phyloP scores from a whole-genome alignment of 192 early-diverging fungal genomes.

The Diversispora eburnea region DNA sequence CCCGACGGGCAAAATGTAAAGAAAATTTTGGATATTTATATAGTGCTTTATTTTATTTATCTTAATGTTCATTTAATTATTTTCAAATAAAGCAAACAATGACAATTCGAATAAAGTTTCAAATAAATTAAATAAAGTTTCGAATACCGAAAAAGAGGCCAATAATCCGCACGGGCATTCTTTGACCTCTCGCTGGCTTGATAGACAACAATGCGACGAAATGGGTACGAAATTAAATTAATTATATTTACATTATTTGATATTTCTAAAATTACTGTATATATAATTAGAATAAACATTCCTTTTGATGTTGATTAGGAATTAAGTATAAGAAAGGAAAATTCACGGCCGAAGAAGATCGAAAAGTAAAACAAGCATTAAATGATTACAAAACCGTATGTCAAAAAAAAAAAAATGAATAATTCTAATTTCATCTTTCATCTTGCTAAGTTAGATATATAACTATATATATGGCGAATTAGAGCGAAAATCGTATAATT shows the following conservation, averaged over 20 bases:
- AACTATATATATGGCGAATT: no score
- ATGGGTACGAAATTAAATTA: not conserved
- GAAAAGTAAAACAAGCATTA: slow-evolving; percentile 23
- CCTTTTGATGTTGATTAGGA: not conserved
- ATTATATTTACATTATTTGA: not conserved
- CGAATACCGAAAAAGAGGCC: no score
- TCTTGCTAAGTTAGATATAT: not conserved
- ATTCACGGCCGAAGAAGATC: slow-evolving; percentile 27
- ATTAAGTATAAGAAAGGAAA: slow-evolving; percentile 19
- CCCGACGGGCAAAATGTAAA: no score
- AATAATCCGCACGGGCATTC: no score
- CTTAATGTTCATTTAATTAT: no score
- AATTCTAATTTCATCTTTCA: slow-evolving; percentile 10
- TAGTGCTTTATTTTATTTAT: no score
- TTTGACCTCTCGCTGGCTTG: slow-evolving; percentile 7
- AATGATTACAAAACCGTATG: slow-evolving; percentile 29
- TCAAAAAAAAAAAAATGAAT: slow-evolving; percentile 13
- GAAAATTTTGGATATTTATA: no score
- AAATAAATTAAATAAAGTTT: no score
- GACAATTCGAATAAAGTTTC: no score
- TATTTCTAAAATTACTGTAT: not conserved
- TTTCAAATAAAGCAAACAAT: no score
- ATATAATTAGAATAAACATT: not conserved
- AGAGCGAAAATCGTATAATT: not conserved
- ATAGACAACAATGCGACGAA: not conserved